These are phyloP conservation scores for Lactuca sativa DNA, from an alignment of 129 eudicot genomes.

Conservation along the genomic window DNA sequence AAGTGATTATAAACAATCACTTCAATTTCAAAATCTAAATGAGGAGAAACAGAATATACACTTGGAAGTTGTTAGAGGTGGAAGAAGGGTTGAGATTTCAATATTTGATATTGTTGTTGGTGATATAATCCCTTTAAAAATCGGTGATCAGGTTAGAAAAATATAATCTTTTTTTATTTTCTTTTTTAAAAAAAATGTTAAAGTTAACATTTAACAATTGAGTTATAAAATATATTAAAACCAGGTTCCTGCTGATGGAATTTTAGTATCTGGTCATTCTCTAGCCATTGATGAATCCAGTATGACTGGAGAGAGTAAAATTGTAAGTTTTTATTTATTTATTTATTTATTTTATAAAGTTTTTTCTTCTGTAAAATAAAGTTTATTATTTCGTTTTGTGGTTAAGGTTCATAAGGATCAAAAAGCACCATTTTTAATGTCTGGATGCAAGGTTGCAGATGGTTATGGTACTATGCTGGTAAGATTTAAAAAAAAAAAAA, in stretches of 20 bases:
- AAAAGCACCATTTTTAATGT: conserved; percentile 89
- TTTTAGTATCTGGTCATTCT: conserved; percentile 77
- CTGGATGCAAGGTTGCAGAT: conserved; percentile 98
- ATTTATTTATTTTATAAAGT: background rate
- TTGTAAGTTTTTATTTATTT: conserved; percentile 39
- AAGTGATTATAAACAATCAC: conserved; percentile 92
- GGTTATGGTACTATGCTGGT: conserved; percentile 99
- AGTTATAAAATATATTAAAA: background rate
- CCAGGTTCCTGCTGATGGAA: conserved; percentile 97
- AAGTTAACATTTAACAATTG: too few species aligned
- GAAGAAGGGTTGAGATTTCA: conserved; percentile 68
- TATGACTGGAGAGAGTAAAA: conserved; percentile 98
- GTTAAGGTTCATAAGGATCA: conserved; percentile 76
- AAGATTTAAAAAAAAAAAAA: conserved; percentile 8
- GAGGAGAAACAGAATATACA: conserved; percentile 97
- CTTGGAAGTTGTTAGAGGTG: conserved; percentile 88
- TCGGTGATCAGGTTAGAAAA: conserved; percentile 86
- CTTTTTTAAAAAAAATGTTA: background rate
- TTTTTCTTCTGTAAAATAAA: background rate
- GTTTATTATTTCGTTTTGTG: background rate
- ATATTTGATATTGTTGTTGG: conserved; percentile 94
- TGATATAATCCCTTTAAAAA: conserved; percentile 88
- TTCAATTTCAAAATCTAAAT: conserved; percentile 76
- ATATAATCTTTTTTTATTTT: background rate
- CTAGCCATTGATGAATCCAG: conserved; percentile 93